Percentiles rank a stretch among this genome's conserved stretches.
phyloP scores from a whole-genome alignment of 2,329 filamentous ascomycete genomes.

The Pseudopyrenochaeta lycopersici region DNA sequence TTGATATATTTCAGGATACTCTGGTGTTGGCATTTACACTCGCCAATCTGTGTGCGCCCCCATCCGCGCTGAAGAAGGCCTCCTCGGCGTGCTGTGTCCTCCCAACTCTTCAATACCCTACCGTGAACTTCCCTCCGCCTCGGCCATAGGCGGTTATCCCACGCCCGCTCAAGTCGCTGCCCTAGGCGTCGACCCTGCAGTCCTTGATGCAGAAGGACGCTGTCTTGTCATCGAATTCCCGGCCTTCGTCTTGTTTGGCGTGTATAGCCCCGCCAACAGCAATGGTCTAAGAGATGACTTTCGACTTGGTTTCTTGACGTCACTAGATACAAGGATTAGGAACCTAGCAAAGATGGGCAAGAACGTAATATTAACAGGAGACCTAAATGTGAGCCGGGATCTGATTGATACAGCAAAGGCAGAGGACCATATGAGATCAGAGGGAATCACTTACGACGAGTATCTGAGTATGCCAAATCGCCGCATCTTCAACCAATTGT shows the following conservation, averaged over 20 bases:
- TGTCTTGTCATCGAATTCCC: slow-evolving; percentile 93
- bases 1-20: slow-evolving; percentile 73
- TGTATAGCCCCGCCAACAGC: slow-evolving; percentile 90
- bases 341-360: slow-evolving; percentile 85
- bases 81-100: slow-evolving; percentile 80
- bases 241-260: slow-evolving; percentile 90
- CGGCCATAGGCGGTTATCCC: slow-evolving; percentile 91
- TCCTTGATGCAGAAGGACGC: slow-evolving; percentile 88
- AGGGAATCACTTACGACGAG: slow-evolving; percentile 72
- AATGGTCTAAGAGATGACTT: slow-evolving; percentile 87
- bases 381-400: slow-evolving; percentile 80
- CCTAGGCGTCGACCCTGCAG: slow-evolving; percentile 69
- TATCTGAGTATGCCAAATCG: slow-evolving; percentile 77
- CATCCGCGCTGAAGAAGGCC: slow-evolving; percentile 91
- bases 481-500: slow-evolving; percentile 84
- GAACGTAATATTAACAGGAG: slow-evolving; percentile 83
- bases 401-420: slow-evolving; percentile 80
- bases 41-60: slow-evolving; percentile 86
- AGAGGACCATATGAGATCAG: slow-evolving; percentile 75
- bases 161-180: slow-evolving; percentile 70
- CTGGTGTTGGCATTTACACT: slow-evolving; percentile 94
- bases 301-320: slow-evolving; percentile 78
- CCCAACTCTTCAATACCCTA: slow-evolving; percentile 77
- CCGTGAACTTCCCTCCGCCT: slow-evolving; percentile 74
- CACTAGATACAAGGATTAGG: slow-evolving; percentile 82